Conservation (phyloP, 768 basidiomycete species). For the Amanita subjunquillea region DNA sequence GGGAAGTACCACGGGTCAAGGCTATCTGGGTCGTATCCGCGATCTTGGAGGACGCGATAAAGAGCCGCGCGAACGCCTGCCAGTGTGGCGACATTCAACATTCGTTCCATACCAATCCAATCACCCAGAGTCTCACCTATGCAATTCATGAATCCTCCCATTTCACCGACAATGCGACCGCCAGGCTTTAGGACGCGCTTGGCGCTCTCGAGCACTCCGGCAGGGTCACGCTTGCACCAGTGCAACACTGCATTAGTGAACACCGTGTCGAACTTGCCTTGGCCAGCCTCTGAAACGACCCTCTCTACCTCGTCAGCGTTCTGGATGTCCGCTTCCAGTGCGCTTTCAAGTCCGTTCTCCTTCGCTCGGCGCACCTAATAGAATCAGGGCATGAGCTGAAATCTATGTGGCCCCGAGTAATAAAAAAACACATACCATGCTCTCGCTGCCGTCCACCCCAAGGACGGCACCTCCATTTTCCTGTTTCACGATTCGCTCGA, state of each 20-base stretch:
- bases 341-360: constrained; percentile 32
- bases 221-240: constrained; percentile 76
- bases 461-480: constrained; percentile 42
- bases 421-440: constrained; percentile 46
- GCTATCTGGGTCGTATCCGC: constrained; percentile 45
- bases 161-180: constrained; percentile 66
- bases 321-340: constrained; percentile 48
- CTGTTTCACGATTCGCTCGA: constrained; percentile 41
- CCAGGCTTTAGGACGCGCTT: constrained; percentile 54
- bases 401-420: background rate
- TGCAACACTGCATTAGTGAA: constrained; percentile 79
- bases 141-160: constrained; percentile 70
- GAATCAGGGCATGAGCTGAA: background rate
- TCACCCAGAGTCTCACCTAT: constrained; percentile 32
- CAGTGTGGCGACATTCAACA: background rate
- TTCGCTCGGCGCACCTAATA: constrained; percentile 44
- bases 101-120: background rate
- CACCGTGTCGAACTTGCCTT: constrained; percentile 49
- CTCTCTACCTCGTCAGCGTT: constrained; percentile 18
- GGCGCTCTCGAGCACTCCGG: constrained; percentile 50
- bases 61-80: constrained; percentile 53
- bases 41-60: constrained; percentile 36
- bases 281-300: background rate
- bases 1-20: constrained; percentile 87
- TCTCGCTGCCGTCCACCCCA: constrained; percentile 60